phyloP scores from a whole-genome alignment of 345 rosid species.

The Rhodomyrtus tomentosa region DNA sequence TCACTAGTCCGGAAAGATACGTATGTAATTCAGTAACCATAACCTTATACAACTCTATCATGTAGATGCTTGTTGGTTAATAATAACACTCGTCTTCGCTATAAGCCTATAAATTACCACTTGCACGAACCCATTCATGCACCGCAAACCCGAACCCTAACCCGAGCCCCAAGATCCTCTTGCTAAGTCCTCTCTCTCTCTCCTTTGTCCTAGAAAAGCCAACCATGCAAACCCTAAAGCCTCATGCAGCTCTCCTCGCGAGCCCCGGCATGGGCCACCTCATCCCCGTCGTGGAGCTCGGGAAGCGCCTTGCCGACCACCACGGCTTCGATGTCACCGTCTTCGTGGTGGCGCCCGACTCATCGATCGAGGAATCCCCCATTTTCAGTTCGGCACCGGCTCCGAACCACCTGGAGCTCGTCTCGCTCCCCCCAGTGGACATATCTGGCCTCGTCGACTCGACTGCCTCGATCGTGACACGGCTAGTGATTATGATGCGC shows the following conservation, averaged over 20 bases:
- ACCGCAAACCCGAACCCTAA: background rate
- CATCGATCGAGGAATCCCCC: constrained; percentile 17
- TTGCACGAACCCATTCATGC: background rate
- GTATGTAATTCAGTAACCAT: background rate
- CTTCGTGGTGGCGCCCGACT: constrained; percentile 11
- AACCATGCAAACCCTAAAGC: constrained; percentile 21
- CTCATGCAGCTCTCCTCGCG: constrained; percentile 36
- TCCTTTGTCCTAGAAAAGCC: background rate
- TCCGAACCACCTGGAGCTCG: constrained; percentile 13
- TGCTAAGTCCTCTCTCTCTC: background rate
- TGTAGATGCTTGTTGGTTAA: background rate
- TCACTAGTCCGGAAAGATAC: background rate
- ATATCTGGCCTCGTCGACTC: constrained; percentile 13
- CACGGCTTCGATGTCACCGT: constrained; percentile 29
- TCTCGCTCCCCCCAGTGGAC: constrained; percentile 27
- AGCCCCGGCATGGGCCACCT: constrained; percentile 75
- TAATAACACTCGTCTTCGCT: background rate
- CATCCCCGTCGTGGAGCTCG: constrained; percentile 23
- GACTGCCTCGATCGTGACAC: constrained; percentile 14
- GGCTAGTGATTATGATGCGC: constrained; percentile 21
- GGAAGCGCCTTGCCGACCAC: constrained; percentile 22
- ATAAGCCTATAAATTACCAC: background rate
- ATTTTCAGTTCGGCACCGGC: constrained; percentile 2
- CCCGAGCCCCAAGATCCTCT: background rate
- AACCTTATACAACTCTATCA: background rate